Evolutionary conservation across 345 rosid species (phyloP), one percentile per base, ranked within the genome.

Genomic region (Theobroma cacao): DNA sequence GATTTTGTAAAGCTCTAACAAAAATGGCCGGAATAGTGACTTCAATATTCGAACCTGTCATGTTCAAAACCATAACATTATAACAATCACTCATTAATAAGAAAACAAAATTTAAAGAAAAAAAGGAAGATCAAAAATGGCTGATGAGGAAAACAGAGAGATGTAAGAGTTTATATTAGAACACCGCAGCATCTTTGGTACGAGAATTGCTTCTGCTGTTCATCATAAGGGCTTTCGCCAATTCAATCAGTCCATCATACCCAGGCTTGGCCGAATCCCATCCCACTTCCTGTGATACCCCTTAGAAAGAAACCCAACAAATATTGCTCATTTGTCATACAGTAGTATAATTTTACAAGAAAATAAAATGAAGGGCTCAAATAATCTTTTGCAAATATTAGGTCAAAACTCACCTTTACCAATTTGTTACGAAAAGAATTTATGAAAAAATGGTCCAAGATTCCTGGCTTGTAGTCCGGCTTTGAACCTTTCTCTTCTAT

Each of bases 191-290:
- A 28, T 93, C 98, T 76, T 74, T 77, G 17, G 94, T 70, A 45
- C 89, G 93, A 2, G 91, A 83, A 77, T 84, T 89, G 40, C 82
- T 86, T 28, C 78, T 87, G 83, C 90, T 82, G 75, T 87, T 89
- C 85, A 86, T 79, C 93, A 90, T 77, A 52, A 95, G 90, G 56
- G 88, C 85, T 80, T 87, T 90, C 0, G 89, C 98, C 60, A 93
- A 80, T 79, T 93, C 93, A 15, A 93, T 93, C 77, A 95, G 82
- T 11, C 98, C 99, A 45, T 87, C 91, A 61, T 92, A 95, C 36
- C 96, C 98, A 28, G 92, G 91, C 87, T 87, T 92, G 82, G 90
- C 87, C 5, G 97, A 95, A 87, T 95, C 96, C 97, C 90, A 88
- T 82, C 99, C 98, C 52, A 92, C 93, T 86, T 92, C 99, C 99